Evolutionary conservation across 2,329 filamentous ascomycete genomes (phyloP), one percentile per base, ranked within the genome.

Genomic region (Microdochium bolleyi): DNA sequence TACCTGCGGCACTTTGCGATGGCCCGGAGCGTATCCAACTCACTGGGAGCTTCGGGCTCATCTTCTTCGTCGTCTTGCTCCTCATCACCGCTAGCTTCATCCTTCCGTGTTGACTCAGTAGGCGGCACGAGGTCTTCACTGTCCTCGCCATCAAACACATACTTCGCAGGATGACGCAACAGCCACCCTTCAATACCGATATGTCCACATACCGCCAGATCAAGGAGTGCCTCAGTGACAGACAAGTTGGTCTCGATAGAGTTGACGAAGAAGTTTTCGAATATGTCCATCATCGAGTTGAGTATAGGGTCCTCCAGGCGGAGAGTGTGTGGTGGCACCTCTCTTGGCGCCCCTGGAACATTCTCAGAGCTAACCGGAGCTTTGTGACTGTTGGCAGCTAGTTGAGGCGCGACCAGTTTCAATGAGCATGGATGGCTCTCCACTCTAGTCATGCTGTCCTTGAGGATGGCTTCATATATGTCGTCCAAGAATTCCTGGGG

Each of bases 141-240:
- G 27, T 74, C 69, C 14, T 77, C 76, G 21, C 41, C 41, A 9
- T 75, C 73, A 54, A 81, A 88, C 5, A 73, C 71, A 62, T 84
- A 88, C 54, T 74, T 77, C n/a, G 72, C 75, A 3, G 88, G 87
- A 51, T 86, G 83, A 16, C 89, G 84, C 5, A 92, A 74, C 27
- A 97, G 73, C 92, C 94, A 99, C n/a, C 88, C 88, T 63, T 96
- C 90, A 13, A 96, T 77, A 21, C 85, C 83, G 63, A 96, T 86
- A 57, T 89, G 88, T 5, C 90, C 88, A 60, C 94, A 97, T 1
- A 88, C 84, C 11, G 88, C 88, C 41, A 99, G 75, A 58, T 89
- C 87, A 25, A 95, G 80, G 46, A 97, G 76, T 1, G 88, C 81
- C 61, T 95, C 89, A 0, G 92, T 97, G 1, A 96, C 76, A 0